Percentiles rank a stretch among this genome's conserved stretches.
Conservation (phyloP, 2,329 filamentous ascomycete species). For the Pezicula rhizophila region DNA sequence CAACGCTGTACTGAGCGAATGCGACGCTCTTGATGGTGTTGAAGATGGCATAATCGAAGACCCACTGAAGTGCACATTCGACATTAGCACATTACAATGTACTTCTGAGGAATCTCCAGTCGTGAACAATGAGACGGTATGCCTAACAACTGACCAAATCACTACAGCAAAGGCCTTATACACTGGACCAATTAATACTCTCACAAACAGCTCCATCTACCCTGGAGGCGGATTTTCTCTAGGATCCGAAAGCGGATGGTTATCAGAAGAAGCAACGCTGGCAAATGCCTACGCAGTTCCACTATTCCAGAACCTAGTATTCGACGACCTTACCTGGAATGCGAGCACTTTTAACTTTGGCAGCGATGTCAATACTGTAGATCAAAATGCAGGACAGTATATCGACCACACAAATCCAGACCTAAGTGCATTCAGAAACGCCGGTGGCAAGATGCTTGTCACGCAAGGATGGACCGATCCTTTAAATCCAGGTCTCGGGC, state of each 20-base stretch:
- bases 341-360: conserved; percentile 31
- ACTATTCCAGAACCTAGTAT: conserved; percentile 37
- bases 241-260: conserved; percentile 34
- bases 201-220: conserved; percentile 24
- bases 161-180: conserved; percentile 27
- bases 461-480: conserved; percentile 34
- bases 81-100: conserved; percentile 28
- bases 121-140: conserved; percentile 8
- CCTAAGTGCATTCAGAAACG: conserved; percentile 23
- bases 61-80: conserved; percentile 28
- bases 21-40: conserved; percentile 30
- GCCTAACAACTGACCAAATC: conserved; percentile 28
- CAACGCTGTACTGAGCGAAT: conserved; percentile 25
- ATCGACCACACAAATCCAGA: conserved; percentile 33
- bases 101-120: conserved; percentile 7
- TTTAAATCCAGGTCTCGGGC: conserved; percentile 30
- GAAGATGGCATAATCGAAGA: conserved; percentile 29
- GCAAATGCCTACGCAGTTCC: conserved; percentile 30
- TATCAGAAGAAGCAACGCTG: conserved; percentile 28
- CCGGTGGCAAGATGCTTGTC: conserved; percentile 32
- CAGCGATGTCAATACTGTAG: conserved; percentile 27
- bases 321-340: conserved; percentile 31
- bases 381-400: conserved; percentile 25
- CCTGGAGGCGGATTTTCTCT: conserved; percentile 30
- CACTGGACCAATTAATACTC: conserved; percentile 10